These are phyloP conservation scores for Akanthomyces dipterigenus DNA, from an alignment of 2,329 filamentous ascomycete genomes.

Conservation along the genomic window DNA sequence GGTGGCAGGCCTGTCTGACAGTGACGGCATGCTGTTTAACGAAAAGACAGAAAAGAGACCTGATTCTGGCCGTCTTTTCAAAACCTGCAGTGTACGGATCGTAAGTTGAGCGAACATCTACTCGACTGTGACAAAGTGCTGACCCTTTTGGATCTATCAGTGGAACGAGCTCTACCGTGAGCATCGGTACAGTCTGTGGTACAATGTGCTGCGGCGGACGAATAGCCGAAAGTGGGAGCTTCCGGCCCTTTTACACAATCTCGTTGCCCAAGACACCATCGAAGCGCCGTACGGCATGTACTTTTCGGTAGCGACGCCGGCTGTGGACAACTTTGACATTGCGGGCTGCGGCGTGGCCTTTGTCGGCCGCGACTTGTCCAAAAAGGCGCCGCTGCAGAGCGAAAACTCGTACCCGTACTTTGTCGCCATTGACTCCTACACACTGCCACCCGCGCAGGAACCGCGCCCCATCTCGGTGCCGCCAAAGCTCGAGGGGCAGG, in stretches of 20 bases:
- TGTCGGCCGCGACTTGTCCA: slow-evolving; percentile 18
- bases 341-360: slow-evolving; percentile 29
- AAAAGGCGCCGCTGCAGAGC: slow-evolving; percentile 10
- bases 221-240: slow-evolving; percentile 24
- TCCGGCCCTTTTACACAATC: slow-evolving; percentile 25
- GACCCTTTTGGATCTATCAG: slow-evolving; percentile 15
- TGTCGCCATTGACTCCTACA: slow-evolving; percentile 27
- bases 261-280: slow-evolving; percentile 24
- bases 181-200: slow-evolving; percentile 31
- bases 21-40: slow-evolving; percentile 27
- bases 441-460: slow-evolving; percentile 11
- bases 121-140: neutral
- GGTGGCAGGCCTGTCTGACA: slow-evolving; percentile 26
- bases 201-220: slow-evolving; percentile 25
- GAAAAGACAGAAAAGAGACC: slow-evolving; percentile 19
- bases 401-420: slow-evolving; percentile 24
- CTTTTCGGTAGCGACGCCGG: slow-evolving; percentile 14
- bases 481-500: slow-evolving; percentile 11
- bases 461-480: slow-evolving; percentile 21
- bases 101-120: slow-evolving; percentile 20
- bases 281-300: slow-evolving; percentile 25
- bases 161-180: slow-evolving; percentile 26
- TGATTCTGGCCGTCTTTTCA: slow-evolving; percentile 28
- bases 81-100: slow-evolving; percentile 25
- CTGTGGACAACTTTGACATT: slow-evolving; percentile 26